Percentiles rank a stretch among this genome's conserved stretches.
Evolutionary conservation across 139 green algal genomes (phyloP).

Genomic region (Tetraselmis chui): DNA sequence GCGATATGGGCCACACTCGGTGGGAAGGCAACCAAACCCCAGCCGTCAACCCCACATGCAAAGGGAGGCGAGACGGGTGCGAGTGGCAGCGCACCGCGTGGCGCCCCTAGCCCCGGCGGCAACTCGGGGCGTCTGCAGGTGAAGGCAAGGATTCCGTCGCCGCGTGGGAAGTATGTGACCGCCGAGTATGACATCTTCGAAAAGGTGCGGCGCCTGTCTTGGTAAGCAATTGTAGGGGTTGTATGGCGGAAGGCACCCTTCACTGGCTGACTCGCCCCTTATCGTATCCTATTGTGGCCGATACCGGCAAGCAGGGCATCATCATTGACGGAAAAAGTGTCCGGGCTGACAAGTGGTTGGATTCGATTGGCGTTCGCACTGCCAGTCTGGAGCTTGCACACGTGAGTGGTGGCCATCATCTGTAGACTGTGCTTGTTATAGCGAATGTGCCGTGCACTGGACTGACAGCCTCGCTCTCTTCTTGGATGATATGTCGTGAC

Average conservation of each 20-base stretch:
- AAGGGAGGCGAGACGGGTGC: background rate
- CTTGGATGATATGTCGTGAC: background rate
- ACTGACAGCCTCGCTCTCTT: background rate
- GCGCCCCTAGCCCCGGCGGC: background rate
- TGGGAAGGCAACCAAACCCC: too few species aligned
- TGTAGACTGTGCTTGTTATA: too few species aligned
- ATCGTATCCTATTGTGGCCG: too few species aligned
- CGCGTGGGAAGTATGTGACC: background rate
- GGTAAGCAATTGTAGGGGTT: background rate
- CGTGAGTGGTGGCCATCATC: too few species aligned
- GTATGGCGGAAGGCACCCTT: background rate
- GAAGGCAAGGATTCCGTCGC: background rate
- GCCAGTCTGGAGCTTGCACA: too few species aligned
- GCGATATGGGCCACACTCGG: too few species aligned
- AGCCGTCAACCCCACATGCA: too few species aligned
- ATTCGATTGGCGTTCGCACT: too few species aligned
- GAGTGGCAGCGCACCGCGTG: background rate
- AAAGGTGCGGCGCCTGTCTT: background rate
- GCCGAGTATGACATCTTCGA: background rate
- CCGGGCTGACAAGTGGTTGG: too few species aligned
- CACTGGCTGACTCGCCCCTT: too few species aligned
- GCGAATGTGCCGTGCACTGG: background rate
- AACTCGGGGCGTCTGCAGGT: background rate
- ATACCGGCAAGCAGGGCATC: too few species aligned
- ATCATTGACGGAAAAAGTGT: too few species aligned